Conservation (phyloP, 345 rosid genomes). For the Ceriops zippeliana region DNA sequence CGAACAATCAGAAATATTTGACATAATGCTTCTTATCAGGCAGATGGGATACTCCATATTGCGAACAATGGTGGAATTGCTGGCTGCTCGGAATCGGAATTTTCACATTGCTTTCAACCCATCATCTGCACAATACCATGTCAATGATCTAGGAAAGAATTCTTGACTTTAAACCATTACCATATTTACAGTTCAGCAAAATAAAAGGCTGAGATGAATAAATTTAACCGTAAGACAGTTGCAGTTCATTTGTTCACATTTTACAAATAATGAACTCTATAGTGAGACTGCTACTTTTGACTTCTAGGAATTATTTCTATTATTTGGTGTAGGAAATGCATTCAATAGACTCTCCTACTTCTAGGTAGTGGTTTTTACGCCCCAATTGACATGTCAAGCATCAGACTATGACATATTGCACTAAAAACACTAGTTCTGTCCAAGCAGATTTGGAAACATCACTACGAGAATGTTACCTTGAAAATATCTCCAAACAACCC, state of each 20-base stretch:
- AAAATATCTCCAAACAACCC: slow-evolving; percentile 87
- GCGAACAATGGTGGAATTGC: background rate
- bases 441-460: background rate
- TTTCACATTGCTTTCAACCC: slow-evolving; percentile 3
- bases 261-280: background rate
- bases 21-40: background rate
- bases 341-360: background rate
- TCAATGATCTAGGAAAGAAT: background rate
- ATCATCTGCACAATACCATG: slow-evolving; percentile 17
- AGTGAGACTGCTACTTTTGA: too few species aligned
- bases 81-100: background rate
- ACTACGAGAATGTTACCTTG: slow-evolving; percentile 37
- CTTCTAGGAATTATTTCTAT: too few species aligned
- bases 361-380: background rate
- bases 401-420: background rate
- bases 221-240: too few species aligned
- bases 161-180: background rate
- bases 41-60: background rate
- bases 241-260: background rate
- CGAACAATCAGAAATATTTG: slow-evolving; percentile 1
- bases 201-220: too few species aligned
- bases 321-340: background rate
- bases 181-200: background rate
- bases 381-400: too few species aligned
- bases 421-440: background rate